Evolutionary conservation across 1,284 basidiomycete species (phyloP).

Genomic region (Jaminaea rosea): DNA sequence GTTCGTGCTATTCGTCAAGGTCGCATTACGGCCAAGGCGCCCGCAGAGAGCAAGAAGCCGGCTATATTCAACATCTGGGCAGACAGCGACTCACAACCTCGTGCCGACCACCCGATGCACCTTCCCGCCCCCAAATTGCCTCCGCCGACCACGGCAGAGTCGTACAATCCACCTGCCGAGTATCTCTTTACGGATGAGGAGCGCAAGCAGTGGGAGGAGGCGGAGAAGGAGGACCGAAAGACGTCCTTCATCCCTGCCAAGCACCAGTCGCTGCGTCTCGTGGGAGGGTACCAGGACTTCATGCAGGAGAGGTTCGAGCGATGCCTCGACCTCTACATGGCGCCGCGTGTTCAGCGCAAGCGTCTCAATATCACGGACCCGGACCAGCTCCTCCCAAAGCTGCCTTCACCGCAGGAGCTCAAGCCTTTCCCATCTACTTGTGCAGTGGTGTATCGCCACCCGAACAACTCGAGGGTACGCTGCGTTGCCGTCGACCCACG

Average conservation of each 20-base stretch:
- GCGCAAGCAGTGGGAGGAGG: constrained; percentile 70
- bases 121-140: constrained; percentile 86
- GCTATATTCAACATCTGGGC: constrained; percentile 87
- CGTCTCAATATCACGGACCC: constrained; percentile 53
- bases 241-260: constrained; percentile 82
- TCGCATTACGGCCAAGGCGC: constrained; percentile 80
- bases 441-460: constrained; percentile 65
- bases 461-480: constrained; percentile 59
- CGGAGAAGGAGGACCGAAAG: constrained; percentile 83
- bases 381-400: constrained; percentile 79
- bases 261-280: constrained; percentile 71
- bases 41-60: constrained; percentile 57
- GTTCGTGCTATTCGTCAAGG: constrained; percentile 95
- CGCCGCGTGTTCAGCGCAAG: constrained; percentile 63
- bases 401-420: constrained; percentile 86
- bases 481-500: constrained; percentile 74
- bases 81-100: constrained; percentile 48
- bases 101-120: constrained; percentile 56
- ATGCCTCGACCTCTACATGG: constrained; percentile 92
- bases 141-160: constrained; percentile 84
- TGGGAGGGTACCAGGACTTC: constrained; percentile 83
- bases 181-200: constrained; percentile 87
- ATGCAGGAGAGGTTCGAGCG: constrained; percentile 90
- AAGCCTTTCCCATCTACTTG: constrained; percentile 87
- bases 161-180: constrained; percentile 96